Conservation (phyloP, 2,329 filamentous ascomycete species). For the Lizonia empirigonia region DNA sequence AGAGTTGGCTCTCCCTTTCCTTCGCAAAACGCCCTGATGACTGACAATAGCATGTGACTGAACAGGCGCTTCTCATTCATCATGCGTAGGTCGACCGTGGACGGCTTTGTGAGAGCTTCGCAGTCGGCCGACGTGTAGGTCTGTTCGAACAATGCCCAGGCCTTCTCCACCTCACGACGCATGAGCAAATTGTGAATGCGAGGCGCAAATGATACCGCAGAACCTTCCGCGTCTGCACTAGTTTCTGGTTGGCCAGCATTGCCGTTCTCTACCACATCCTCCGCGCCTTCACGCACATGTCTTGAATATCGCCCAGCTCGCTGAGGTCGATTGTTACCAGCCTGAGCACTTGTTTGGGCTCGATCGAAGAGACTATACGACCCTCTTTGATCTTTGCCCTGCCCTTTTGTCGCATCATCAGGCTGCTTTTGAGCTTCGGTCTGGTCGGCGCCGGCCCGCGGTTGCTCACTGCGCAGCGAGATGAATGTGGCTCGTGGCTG, state of each 20-base stretch:
- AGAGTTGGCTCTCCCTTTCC: constrained; percentile 10
- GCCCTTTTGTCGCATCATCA: background rate
- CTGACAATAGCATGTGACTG: constrained; percentile 19
- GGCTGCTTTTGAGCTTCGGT: constrained; percentile 13
- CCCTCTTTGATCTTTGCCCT: background rate
- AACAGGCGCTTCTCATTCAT: constrained; percentile 33
- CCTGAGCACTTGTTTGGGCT: background rate
- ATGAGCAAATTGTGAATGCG: constrained; percentile 16
- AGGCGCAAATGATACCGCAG: background rate
- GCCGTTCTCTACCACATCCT: background rate
- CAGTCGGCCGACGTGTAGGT: constrained; percentile 39
- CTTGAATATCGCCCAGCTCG: constrained; percentile 28
- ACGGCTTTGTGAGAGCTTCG: constrained; percentile 33
- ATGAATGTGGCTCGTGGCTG: constrained; percentile 41
- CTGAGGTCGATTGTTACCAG: background rate
- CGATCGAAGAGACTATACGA: constrained; percentile 12
- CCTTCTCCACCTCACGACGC: constrained; percentile 17
- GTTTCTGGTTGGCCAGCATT: background rate
- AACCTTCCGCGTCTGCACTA: background rate
- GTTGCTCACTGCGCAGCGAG: constrained; percentile 29
- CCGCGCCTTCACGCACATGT: constrained; percentile 5
- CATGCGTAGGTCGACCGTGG: constrained; percentile 24
- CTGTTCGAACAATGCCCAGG: constrained; percentile 37
- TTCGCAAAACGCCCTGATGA: constrained; percentile 27
- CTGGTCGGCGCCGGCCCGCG: constrained; percentile 15